Evolutionary conservation across 176 grass and related monocot genomes (phyloP).

Genomic region (Triticum urartu): DNA sequence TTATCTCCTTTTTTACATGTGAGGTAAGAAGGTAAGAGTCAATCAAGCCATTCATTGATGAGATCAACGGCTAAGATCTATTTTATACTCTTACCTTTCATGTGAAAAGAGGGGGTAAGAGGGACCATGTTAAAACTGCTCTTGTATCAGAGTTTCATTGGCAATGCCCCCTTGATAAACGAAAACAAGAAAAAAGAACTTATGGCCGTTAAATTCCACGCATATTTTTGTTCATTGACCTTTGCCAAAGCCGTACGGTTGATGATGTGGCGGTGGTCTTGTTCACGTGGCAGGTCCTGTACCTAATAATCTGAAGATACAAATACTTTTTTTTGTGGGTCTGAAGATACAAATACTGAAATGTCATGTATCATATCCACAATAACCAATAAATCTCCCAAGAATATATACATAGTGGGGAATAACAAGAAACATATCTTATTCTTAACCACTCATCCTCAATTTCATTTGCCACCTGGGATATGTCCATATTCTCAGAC

Average conservation of each 20-base stretch:
- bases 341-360: not conserved
- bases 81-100: too few relatives aligned
- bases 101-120: too few relatives aligned
- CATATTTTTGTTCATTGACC: too few relatives aligned
- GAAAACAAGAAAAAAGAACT: too few relatives aligned
- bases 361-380: not conserved
- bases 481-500: not conserved
- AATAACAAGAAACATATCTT: not conserved
- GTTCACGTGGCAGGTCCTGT: not conserved
- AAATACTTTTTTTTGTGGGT: not conserved
- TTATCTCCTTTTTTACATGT: too few relatives aligned
- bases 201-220: too few relatives aligned
- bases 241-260: not conserved
- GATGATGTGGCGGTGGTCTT: not conserved
- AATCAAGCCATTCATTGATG: too few relatives aligned
- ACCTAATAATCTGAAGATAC: not conserved
- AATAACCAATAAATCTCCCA: not conserved
- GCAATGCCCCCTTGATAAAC: too few relatives aligned
- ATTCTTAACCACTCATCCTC: not conserved
- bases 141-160: not conserved
- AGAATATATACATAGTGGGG: not conserved
- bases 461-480: not conserved
- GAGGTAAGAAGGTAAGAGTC: too few relatives aligned
- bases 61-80: too few relatives aligned
- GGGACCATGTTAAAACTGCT: too few relatives aligned